Base-by-base conservation (phyloP, 257 asterid genomes). In the Nicotiana attenuata region DNA sequence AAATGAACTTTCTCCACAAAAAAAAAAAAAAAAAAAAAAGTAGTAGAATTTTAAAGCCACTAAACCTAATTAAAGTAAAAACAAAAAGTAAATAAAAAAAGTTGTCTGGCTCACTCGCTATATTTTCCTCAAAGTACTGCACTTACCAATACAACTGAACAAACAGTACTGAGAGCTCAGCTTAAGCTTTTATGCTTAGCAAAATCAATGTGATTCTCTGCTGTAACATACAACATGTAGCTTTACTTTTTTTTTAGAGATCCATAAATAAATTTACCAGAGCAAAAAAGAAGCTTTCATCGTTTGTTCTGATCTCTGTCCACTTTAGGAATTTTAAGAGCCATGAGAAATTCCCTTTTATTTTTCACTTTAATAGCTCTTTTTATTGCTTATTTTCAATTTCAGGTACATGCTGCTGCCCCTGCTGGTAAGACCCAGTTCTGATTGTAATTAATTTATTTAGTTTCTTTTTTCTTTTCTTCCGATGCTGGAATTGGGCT, bases 341-440 rank as follows among this genome's bases (percentile, higher is more conserved):
- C 84, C 59, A 88, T 90, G 95, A 89, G 88, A 87, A 84, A 88
- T 80, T 86, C 87, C 61, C 67, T 89, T 59, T 83, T 87, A 65
- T 86, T 90, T 83, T 80, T 93, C 80, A 15, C 86, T 80, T 85
- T 87, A 50, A 71, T 90, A 13, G 85, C 81, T 71, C 87, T 91
- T 50, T 80, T 88, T 69, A 50, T 88, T 86, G 87, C 88, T 84
- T 83, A 14, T 77, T 76, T 90, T 83, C 92, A 84, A 57, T 89
- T 94, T 81, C 91, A 85, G 87, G 97, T 89, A 75, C 88, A 87
- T 81, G 99, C 97, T 84, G 98, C 96, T 87, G 94, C 96, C 22
- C 97, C 99, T 67, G 94, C 96, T 83, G 99, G 99, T 96, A 92
- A 26, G 15, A 10, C 20, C 50, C 64, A 5, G 41, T 24, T 15